Conservation (phyloP, 257 asterid genomes). For the Nicotiana benthamiana region DNA sequence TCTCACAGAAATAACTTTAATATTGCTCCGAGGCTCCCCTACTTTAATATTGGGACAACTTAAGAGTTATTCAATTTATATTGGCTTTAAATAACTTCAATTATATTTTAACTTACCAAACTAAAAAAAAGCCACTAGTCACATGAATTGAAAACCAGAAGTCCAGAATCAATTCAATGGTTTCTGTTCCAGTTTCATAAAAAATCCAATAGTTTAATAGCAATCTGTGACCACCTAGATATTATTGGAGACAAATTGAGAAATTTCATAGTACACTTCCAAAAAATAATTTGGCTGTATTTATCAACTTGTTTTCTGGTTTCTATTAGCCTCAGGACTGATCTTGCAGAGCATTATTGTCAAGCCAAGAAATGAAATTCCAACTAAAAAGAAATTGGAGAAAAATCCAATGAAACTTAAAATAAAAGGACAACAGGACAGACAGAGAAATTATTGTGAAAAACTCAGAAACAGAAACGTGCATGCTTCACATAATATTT, state of each 20-base stretch:
- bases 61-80: neutral
- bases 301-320: neutral
- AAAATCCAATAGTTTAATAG: neutral
- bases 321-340: neutral
- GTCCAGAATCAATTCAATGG: neutral
- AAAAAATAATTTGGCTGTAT: neutral
- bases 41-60: neutral
- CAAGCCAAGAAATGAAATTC: neutral
- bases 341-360: neutral
- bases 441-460: neutral
- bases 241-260: neutral
- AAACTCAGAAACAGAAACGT: neutral
- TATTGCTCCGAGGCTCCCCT: too few relatives aligned
- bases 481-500: neutral
- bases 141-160: neutral
- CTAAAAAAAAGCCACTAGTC: neutral
- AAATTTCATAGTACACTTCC: neutral
- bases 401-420: neutral
- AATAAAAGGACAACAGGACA: neutral
- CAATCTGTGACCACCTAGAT: neutral
- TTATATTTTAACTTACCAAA: neutral
- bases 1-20: too few relatives aligned
- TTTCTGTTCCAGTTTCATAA: neutral
- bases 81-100: neutral
- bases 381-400: neutral